Percentiles rank a stretch among this genome's conserved stretches.
Conservation (phyloP, 257 asterid species). For the Orobanche coerulescens region DNA sequence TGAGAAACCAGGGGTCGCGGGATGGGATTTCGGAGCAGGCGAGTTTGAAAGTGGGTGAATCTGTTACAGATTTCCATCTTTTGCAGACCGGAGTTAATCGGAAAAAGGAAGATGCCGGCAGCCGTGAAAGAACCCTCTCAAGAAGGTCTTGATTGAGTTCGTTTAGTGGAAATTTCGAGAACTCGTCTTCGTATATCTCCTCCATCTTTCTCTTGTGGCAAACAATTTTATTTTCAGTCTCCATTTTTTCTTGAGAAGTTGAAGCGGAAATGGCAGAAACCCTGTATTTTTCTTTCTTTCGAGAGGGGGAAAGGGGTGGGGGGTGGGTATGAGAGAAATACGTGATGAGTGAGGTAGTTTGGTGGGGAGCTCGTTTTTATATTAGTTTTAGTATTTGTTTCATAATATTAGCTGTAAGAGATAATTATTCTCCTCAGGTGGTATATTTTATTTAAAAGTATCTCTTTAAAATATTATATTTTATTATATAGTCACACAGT, state of each 20-base stretch:
- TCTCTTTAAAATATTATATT: no score
- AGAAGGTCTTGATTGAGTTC: slow-evolving; percentile 84
- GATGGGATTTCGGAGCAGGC: slow-evolving; percentile 56
- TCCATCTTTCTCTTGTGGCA: slow-evolving; percentile 27
- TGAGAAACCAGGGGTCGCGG: slow-evolving; percentile 68
- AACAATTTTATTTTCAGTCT: background rate
- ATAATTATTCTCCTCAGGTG: no score
- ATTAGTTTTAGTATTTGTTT: background rate
- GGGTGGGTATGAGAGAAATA: background rate
- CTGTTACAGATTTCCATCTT: slow-evolving; percentile 62
- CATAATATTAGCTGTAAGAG: no score
- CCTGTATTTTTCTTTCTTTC: no score
- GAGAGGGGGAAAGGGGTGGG: no score
- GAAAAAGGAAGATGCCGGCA: slow-evolving; percentile 60
- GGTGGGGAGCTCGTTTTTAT: slow-evolving; percentile 18
- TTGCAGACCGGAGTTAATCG: slow-evolving; percentile 63
- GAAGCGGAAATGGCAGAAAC: no score
- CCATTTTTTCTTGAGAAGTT: slow-evolving; percentile 26
- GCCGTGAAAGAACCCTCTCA: slow-evolving; percentile 71
- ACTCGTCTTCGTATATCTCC: background rate
- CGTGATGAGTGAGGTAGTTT: slow-evolving; percentile 7
- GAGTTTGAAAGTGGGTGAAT: slow-evolving; percentile 48
- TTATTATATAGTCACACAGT: no score
- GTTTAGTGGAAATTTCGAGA: slow-evolving; percentile 30
- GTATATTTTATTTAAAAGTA: no score